These are phyloP conservation scores for Glycine tomentella DNA, from an alignment of 306 rosid species.

Conservation along the genomic window DNA sequence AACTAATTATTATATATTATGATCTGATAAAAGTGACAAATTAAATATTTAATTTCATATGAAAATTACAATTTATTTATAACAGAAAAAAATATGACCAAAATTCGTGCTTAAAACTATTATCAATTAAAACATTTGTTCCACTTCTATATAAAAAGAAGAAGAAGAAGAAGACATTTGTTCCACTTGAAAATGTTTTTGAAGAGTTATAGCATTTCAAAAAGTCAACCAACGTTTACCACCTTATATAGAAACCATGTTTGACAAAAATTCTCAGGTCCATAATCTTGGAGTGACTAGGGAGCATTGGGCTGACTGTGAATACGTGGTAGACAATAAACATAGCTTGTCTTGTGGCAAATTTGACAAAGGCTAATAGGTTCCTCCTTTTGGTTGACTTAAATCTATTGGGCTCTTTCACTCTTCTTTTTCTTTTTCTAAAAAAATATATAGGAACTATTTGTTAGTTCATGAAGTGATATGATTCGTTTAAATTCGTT, in stretches of 20 bases:
- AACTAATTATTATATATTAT: too few relatives aligned
- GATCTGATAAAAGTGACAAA: background rate
- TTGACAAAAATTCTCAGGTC: background rate
- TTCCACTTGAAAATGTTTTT: background rate
- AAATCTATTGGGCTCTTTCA: background rate
- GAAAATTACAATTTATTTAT: too few relatives aligned
- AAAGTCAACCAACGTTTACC: slow-evolving; percentile 26
- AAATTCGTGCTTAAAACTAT: background rate
- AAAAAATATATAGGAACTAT: background rate
- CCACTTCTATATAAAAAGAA: background rate
- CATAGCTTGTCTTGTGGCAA: slow-evolving; percentile 27
- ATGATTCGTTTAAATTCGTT: slow-evolving; percentile 11
- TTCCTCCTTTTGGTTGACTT: slow-evolving; percentile 41
- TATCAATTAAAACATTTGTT: background rate
- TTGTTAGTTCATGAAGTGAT: background rate
- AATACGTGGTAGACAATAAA: slow-evolving; percentile 4
- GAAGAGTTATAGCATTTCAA: slow-evolving; percentile 2
- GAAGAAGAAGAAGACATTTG: too few relatives aligned
- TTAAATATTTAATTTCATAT: too few relatives aligned
- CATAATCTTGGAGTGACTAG: slow-evolving; percentile 15
- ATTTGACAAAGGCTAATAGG: slow-evolving; percentile 25
- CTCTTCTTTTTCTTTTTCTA: background rate
- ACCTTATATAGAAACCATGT: background rate
- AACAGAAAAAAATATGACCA: background rate
- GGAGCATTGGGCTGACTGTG: background rate